phyloP scores from a whole-genome alignment of 1,284 basidiomycete genomes.

The Moniliophthora roreri region DNA sequence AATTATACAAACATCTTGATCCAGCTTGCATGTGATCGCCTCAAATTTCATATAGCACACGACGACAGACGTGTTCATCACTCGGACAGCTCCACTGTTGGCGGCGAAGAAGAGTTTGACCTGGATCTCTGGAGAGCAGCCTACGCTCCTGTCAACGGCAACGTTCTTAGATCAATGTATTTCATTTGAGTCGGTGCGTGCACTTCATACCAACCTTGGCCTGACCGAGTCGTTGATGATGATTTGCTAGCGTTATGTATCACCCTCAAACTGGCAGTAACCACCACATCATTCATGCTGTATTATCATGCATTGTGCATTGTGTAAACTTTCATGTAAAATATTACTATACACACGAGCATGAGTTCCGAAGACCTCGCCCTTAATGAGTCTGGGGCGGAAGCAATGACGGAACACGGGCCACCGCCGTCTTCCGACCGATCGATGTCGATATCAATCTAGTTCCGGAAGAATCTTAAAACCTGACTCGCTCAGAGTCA shows the following conservation, averaged over 20 bases:
- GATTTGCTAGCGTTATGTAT: too few relatives aligned
- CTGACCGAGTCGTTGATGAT: too few relatives aligned
- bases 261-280: too few relatives aligned
- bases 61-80: background rate
- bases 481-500: conserved; percentile 6
- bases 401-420: too few relatives aligned
- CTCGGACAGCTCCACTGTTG: background rate
- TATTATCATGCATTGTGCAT: too few relatives aligned
- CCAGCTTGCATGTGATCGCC: background rate
- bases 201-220: too few relatives aligned
- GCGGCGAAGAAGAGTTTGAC: background rate
- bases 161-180: background rate
- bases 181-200: background rate
- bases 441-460: background rate
- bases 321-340: too few relatives aligned
- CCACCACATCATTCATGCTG: too few relatives aligned
- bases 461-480: background rate
- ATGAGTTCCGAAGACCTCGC: too few relatives aligned
- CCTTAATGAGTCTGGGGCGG: too few relatives aligned
- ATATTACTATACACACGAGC: too few relatives aligned
- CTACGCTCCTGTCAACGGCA: background rate
- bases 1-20: too few relatives aligned
- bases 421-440: background rate
- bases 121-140: background rate
- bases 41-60: background rate